These are phyloP conservation scores for Beta macrorhiza DNA, from an alignment of 179 eudicot species.

Conservation along the genomic window DNA sequence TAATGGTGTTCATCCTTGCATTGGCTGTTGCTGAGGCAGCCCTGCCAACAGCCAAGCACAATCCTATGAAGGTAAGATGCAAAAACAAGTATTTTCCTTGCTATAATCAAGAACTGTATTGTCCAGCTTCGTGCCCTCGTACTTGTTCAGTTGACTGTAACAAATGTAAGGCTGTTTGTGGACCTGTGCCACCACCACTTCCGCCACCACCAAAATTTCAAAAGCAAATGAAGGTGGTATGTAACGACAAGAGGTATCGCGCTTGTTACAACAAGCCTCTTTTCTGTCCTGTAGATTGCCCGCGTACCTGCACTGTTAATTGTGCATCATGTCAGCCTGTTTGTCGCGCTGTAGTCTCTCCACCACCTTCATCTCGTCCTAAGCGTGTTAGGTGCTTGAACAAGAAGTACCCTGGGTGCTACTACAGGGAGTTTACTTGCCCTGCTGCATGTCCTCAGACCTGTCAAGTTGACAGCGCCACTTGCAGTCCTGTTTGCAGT, in stretches of 20 bases:
- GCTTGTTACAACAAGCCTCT: slow-evolving; percentile 42
- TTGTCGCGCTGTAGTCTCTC: slow-evolving; percentile 30
- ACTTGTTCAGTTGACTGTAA: slow-evolving; percentile 44
- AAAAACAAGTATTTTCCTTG: slow-evolving; percentile 37
- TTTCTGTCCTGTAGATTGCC: slow-evolving; percentile 55
- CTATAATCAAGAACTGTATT: slow-evolving; percentile 27
- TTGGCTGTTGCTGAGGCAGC: slow-evolving; percentile 31
- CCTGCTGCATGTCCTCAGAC: slow-evolving; percentile 50
- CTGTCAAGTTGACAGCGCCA: slow-evolving; percentile 65
- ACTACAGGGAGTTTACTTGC: slow-evolving; percentile 44
- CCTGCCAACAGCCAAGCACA: neutral
- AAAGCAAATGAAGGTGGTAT: slow-evolving; percentile 36
- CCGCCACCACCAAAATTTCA: slow-evolving; percentile 29
- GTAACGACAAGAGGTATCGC: slow-evolving; percentile 42
- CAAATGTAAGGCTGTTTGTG: slow-evolving; percentile 43
- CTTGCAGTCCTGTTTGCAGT: slow-evolving; percentile 73
- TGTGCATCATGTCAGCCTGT: slow-evolving; percentile 66
- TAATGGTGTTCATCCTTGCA: slow-evolving; percentile 24
- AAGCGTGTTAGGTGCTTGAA: slow-evolving; percentile 52
- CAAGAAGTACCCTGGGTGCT: slow-evolving; percentile 43
- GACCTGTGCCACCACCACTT: slow-evolving; percentile 15
- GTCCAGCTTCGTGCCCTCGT: slow-evolving; percentile 44
- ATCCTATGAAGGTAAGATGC: slow-evolving; percentile 48
- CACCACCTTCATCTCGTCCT: slow-evolving; percentile 33
- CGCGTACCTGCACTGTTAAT: slow-evolving; percentile 44